These are phyloP conservation scores for Hyparrhenia diplandra DNA, from an alignment of 176 grass and related monocot species.

Conservation along the genomic window DNA sequence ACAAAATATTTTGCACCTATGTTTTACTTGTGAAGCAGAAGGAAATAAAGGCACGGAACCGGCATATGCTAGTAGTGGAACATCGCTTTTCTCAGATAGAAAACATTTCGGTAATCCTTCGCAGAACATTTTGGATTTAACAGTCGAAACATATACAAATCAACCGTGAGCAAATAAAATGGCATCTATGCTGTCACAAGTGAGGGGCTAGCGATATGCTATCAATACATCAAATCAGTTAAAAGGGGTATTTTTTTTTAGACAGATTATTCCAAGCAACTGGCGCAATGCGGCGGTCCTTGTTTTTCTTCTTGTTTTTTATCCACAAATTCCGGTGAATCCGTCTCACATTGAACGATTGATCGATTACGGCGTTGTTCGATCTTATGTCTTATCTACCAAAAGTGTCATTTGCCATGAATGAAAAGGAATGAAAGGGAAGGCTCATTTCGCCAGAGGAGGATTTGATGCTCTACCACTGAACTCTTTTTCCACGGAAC, in stretches of 20 bases:
- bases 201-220: background rate
- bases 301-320: background rate
- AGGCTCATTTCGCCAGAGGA: background rate
- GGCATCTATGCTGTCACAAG: background rate
- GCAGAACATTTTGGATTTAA: constrained; percentile 21
- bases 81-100: background rate
- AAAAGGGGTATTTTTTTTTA: background rate
- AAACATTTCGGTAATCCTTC: background rate
- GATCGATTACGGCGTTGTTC: background rate
- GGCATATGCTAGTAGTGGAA: constrained; percentile 11
- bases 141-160: constrained; percentile 3
- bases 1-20: background rate
- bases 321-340: background rate
- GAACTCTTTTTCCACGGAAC: background rate
- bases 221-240: background rate
- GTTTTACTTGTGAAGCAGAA: background rate
- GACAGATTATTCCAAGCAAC: constrained; percentile 19
- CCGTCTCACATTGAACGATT: background rate
- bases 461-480: constrained; percentile 33
- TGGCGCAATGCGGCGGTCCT: background rate
- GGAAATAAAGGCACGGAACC: background rate
- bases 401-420: constrained; percentile 16
- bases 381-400: constrained; percentile 23
- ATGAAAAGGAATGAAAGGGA: constrained; percentile 31
- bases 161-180: constrained; percentile 14